phyloP scores from a whole-genome alignment of 441 rosid genomes.

The Populus tomentosa region DNA sequence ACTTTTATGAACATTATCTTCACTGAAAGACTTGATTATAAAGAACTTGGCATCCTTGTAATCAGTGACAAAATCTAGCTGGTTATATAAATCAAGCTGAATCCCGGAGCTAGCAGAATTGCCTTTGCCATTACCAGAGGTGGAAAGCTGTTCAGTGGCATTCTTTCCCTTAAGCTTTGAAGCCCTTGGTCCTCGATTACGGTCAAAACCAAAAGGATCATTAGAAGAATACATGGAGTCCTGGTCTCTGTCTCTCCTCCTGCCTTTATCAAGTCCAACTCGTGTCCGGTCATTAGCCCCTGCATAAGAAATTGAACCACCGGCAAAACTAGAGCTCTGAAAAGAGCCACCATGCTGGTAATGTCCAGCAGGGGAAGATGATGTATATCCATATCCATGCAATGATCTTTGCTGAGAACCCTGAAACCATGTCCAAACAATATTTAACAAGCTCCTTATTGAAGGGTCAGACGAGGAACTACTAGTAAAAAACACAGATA shows the following conservation, averaged over 20 bases:
- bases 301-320: slow-evolving; percentile 31
- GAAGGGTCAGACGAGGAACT: not conserved
- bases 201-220: slow-evolving; percentile 49
- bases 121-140: slow-evolving; percentile 35
- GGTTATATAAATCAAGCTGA: slow-evolving; percentile 41
- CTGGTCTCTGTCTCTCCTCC: slow-evolving; percentile 57
- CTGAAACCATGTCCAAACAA: slow-evolving; percentile 15
- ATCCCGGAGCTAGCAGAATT: slow-evolving; percentile 32
- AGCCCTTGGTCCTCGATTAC: slow-evolving; percentile 79
- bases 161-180: slow-evolving; percentile 52
- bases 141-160: slow-evolving; percentile 30
- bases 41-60: slow-evolving; percentile 62
- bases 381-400: slow-evolving; percentile 43
- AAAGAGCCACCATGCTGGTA: slow-evolving; percentile 44
- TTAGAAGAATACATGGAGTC: slow-evolving; percentile 37
- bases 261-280: slow-evolving; percentile 44
- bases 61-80: slow-evolving; percentile 47
- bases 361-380: slow-evolving; percentile 46
- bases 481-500: not conserved
- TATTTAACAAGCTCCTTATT: slow-evolving; percentile 2
- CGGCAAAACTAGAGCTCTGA: slow-evolving; percentile 38
- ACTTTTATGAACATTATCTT: slow-evolving; percentile 81
- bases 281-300: slow-evolving; percentile 44
- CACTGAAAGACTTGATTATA: slow-evolving; percentile 76
- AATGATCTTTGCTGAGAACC: slow-evolving; percentile 38